Percentiles rank a stretch among this genome's conserved stretches.
Evolutionary conservation across 139 green algal genomes (phyloP).

Genomic region (Nannochloris sp.): DNA sequence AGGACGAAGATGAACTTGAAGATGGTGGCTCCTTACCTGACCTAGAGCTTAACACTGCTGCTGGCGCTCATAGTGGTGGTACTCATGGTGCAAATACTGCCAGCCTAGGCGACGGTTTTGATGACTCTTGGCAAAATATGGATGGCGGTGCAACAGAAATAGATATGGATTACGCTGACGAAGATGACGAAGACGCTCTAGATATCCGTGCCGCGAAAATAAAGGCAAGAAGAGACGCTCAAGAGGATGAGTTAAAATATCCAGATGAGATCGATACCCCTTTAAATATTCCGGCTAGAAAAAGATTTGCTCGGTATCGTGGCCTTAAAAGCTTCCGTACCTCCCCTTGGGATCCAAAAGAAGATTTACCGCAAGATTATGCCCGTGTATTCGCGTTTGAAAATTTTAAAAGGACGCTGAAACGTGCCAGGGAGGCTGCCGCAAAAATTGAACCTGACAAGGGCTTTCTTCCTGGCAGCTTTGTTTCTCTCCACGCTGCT

Average conservation of each 20-base stretch:
- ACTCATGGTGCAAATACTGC: no score
- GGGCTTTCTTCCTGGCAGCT: conserved; percentile 41
- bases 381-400: conserved; percentile 90
- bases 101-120: not conserved
- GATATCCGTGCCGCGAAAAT: conserved; percentile 1
- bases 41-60: not conserved
- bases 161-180: conserved; percentile 40
- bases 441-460: conserved; percentile 1
- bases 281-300: conserved; percentile 49
- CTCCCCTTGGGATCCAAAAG: conserved; percentile 82
- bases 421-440: conserved; percentile 33
- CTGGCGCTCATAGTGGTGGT: not conserved
- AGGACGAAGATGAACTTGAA: conserved; percentile 23
- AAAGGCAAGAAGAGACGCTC: conserved; percentile 26
- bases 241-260: conserved; percentile 67
- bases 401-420: conserved; percentile 56
- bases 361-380: conserved; percentile 84
- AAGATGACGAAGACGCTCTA: conserved; percentile 32
- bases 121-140: not conserved
- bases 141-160: conserved; percentile 27
- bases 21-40: conserved; percentile 22
- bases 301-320: conserved; percentile 66
- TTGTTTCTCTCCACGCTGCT: conserved; percentile 58
- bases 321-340: conserved; percentile 88
- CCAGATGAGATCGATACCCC: conserved; percentile 90